Evolutionary conservation across 192 early-diverging fungal genomes (phyloP).

Genomic region (Podila minutissima): DNA sequence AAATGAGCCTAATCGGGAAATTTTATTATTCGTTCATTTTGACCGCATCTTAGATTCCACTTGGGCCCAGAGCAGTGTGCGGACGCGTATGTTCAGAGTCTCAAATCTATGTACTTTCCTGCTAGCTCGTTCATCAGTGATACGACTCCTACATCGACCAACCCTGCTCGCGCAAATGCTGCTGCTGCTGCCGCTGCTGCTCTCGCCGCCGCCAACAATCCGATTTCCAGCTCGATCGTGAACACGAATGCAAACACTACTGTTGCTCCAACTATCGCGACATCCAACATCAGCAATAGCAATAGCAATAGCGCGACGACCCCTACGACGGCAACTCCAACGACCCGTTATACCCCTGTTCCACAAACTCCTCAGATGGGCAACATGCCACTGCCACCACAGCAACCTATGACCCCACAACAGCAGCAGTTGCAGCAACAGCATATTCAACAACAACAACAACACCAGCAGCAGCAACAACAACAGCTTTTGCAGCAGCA

Average conservation of each 20-base stretch:
- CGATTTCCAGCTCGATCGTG: background rate
- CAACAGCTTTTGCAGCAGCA: conserved; percentile 13
- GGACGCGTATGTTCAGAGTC: conserved; percentile 44
- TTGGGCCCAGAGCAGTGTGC: conserved; percentile 50
- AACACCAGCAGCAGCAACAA: conserved; percentile 5
- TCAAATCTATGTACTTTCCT: conserved; percentile 41
- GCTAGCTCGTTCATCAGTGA: conserved; percentile 38
- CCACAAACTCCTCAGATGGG: conserved; percentile 51
- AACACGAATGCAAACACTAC: conserved; percentile 1
- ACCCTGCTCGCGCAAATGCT: conserved; percentile 29
- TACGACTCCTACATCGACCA: conserved; percentile 41
- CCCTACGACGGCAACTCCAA: conserved; percentile 1
- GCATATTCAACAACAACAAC: background rate
- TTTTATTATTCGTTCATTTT: background rate
- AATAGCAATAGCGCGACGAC: background rate
- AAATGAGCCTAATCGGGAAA: background rate
- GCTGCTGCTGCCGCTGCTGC: conserved; percentile 14
- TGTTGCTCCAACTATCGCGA: conserved; percentile 1
- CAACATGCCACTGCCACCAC: conserved; percentile 35
- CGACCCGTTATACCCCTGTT: conserved; percentile 45
- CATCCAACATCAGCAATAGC: background rate
- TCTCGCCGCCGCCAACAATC: background rate
- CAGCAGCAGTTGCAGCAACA: conserved; percentile 16
- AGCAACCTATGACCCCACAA: conserved; percentile 23
- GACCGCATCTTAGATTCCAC: conserved; percentile 16